Conservation (phyloP, 1,284 basidiomycete genomes). For the Tylopilus orsonianus region DNA sequence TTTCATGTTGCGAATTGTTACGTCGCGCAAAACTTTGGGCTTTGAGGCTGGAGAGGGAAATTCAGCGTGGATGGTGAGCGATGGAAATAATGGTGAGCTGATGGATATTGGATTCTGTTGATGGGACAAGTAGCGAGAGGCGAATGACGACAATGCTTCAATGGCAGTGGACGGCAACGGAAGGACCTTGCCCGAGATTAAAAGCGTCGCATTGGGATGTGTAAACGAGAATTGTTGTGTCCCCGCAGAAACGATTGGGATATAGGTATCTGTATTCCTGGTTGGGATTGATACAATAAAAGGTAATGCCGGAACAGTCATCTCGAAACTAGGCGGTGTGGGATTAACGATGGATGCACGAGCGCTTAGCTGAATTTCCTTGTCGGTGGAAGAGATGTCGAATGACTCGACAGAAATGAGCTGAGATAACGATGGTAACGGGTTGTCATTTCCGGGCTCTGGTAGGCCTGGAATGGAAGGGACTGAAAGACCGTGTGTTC, state of each 20-base stretch:
- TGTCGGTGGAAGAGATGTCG: conserved; percentile 46
- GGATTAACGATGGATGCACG: conserved; percentile 62
- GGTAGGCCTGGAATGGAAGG: conserved; percentile 66
- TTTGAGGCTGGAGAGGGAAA: conserved; percentile 65
- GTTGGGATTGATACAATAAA: conserved; percentile 54
- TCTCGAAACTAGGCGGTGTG: conserved; percentile 44
- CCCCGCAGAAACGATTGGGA: conserved; percentile 54
- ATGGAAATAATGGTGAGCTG: conserved; percentile 51
- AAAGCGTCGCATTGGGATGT: conserved; percentile 65
- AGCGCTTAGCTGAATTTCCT: conserved; percentile 49
- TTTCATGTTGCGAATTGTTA: conserved; percentile 73
- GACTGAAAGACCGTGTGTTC: conserved; percentile 41
- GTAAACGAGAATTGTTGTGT: conserved; percentile 57
- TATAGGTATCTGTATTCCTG: conserved; percentile 20
- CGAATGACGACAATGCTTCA: conserved; percentile 55
- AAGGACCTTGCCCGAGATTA: conserved; percentile 57
- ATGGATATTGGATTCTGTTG: conserved; percentile 56
- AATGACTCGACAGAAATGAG: conserved; percentile 63
- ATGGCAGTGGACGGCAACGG: conserved; percentile 49
- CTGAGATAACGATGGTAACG: conserved; percentile 55
- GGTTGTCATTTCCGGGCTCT: conserved; percentile 47
- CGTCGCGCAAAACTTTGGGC: conserved; percentile 63
- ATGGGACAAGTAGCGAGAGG: conserved; percentile 60
- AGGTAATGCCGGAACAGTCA: conserved; percentile 55
- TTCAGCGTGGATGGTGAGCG: conserved; percentile 44